Evolutionary conservation across 148 eudicot species (phyloP).

Genomic region (Cornus kousa): DNA sequence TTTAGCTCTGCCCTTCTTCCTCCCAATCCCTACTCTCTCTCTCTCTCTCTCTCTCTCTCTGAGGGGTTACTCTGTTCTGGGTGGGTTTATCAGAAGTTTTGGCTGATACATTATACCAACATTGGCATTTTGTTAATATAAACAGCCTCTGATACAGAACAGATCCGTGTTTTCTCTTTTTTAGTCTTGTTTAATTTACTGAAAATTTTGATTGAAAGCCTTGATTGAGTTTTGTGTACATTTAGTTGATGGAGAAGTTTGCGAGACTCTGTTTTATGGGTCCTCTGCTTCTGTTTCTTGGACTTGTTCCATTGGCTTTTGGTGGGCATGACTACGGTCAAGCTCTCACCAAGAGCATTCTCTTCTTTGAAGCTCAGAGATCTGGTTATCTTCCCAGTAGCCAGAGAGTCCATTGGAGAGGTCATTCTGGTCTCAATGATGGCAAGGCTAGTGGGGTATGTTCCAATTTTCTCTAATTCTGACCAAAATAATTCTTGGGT

Average conservation of each 20-base stretch:
- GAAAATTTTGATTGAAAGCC: not conserved
- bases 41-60: conserved; percentile 8
- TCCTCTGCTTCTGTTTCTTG: conserved; percentile 38
- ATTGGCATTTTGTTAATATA: conserved; percentile 14
- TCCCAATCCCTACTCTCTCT: conserved; percentile 20
- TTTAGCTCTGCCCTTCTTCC: conserved; percentile 26
- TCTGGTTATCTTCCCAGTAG: conserved; percentile 76
- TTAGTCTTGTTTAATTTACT: not conserved
- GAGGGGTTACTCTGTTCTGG: conserved; percentile 16
- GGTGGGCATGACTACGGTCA: conserved; percentile 77
- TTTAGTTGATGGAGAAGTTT: conserved; percentile 28
- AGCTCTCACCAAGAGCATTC: conserved; percentile 84
- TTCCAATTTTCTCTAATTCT: not conserved
- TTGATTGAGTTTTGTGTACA: not conserved
- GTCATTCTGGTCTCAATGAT: conserved; percentile 78
- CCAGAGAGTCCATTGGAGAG: conserved; percentile 93
- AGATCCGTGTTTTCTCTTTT: conserved; percentile 10
- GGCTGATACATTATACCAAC: conserved; percentile 54
- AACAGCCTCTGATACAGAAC: not conserved
- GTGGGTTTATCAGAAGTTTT: conserved; percentile 54
- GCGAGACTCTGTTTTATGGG: conserved; percentile 31
- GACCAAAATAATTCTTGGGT: not conserved
- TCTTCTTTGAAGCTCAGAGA: conserved; percentile 96
- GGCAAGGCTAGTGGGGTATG: conserved; percentile 86
- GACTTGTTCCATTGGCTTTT: conserved; percentile 34